A percentile compares a stretch with the other conserved stretches of the same genome.
These are phyloP conservation scores for Rhizopogon roseolus DNA, from an alignment of 768 basidiomycete species.

Conservation along the genomic window DNA sequence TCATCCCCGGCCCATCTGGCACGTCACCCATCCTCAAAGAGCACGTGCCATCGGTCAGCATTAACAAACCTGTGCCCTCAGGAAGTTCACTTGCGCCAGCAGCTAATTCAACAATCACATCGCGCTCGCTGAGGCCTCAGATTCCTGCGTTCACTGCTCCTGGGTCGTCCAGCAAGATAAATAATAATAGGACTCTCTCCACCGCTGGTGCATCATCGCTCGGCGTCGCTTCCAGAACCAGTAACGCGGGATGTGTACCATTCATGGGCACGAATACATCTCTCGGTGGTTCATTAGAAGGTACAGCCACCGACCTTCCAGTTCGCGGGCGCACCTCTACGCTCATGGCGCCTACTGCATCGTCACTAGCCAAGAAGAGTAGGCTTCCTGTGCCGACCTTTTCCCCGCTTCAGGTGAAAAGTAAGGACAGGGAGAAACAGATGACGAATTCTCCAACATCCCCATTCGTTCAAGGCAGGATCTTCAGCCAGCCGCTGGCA, in stretches of 20 bases:
- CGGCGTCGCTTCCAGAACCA: slow-evolving; percentile 26
- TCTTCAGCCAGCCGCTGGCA: slow-evolving; percentile 51
- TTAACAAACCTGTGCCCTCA: slow-evolving; percentile 13
- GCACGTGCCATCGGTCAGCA: slow-evolving; percentile 1
- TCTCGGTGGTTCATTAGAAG: slow-evolving; percentile 3
- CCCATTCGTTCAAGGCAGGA: slow-evolving; percentile 26
- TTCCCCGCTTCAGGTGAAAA: slow-evolving; percentile 10
- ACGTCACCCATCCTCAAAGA: slow-evolving; percentile 7
- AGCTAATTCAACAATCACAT: slow-evolving; percentile 7
- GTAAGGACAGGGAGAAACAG: slow-evolving; percentile 14
- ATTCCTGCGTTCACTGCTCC: slow-evolving; percentile 13
- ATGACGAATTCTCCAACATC: slow-evolving; percentile 29
- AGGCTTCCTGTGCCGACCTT: slow-evolving; percentile 18
- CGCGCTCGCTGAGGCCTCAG: slow-evolving; percentile 16
- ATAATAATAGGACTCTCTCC: slow-evolving; percentile 13
- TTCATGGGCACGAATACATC: slow-evolving; percentile 27
- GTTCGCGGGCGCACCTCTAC: slow-evolving; percentile 32
- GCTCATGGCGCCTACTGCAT: slow-evolving; percentile 70
- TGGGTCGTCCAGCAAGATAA: slow-evolving; percentile 10
- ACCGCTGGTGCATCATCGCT: slow-evolving; percentile 31
- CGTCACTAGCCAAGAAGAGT: slow-evolving; percentile 61
- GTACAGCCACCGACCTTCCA: slow-evolving; percentile 7
- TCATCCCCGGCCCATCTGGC: slow-evolving; percentile 18
- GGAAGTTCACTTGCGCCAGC: slow-evolving; percentile 13
- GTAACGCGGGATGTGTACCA: slow-evolving; percentile 14